Evolutionary conservation across 2,329 filamentous ascomycete genomes (phyloP).

Genomic region (Sphaerostilbella broomeana): DNA sequence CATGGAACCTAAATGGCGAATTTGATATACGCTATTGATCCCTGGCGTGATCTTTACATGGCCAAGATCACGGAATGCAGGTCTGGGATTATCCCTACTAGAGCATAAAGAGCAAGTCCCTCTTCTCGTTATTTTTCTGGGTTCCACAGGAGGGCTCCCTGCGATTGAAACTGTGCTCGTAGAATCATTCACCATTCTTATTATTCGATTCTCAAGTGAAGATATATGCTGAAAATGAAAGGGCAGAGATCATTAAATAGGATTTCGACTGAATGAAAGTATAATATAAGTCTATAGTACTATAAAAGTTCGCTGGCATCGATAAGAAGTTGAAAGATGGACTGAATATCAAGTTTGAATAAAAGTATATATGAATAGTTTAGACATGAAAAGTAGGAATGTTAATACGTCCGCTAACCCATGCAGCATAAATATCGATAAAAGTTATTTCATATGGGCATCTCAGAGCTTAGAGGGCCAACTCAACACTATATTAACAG

Average conservation of each 20-base stretch:
- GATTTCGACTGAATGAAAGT: neutral
- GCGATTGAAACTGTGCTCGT: neutral
- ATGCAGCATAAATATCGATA: too few species aligned
- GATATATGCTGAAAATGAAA: neutral
- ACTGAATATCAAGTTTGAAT: neutral
- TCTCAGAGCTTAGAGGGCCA: too few species aligned
- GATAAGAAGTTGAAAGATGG: neutral
- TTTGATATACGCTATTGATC: neutral
- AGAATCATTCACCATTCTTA: neutral
- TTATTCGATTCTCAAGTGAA: neutral
- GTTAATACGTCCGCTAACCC: too few species aligned
- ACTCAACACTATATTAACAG: too few species aligned
- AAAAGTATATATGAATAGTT: too few species aligned
- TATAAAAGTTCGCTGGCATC: constrained; percentile 1
- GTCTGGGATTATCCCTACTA: neutral
- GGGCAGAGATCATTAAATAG: neutral
- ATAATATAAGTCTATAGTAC: neutral
- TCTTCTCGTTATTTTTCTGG: neutral
- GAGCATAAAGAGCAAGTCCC: neutral
- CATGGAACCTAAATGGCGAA: constrained; percentile 1
- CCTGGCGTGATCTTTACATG: neutral
- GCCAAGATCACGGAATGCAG: constrained; percentile 1
- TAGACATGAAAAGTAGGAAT: too few species aligned
- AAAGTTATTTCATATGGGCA: too few species aligned
- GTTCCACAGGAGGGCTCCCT: neutral